A percentile compares a stretch with the other conserved stretches of the same genome.
Evolutionary conservation across 148 eudicot species (phyloP).

Genomic region (Rhododendron griersonianum): DNA sequence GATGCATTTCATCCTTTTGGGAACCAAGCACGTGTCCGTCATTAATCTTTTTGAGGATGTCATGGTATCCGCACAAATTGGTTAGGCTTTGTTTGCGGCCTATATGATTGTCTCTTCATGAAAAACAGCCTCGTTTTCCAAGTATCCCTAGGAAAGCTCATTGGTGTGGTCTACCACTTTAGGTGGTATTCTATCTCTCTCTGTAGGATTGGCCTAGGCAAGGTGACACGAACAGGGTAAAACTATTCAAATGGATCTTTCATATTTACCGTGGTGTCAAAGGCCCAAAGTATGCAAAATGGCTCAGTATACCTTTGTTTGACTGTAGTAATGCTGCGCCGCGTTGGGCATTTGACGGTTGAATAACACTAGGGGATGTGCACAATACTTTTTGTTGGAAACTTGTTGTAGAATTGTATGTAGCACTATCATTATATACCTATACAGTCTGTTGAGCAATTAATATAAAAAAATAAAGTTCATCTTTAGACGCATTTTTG

Average conservation of each 20-base stretch:
- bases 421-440: background rate
- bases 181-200: background rate
- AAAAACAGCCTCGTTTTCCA: no score
- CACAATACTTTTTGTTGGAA: background rate
- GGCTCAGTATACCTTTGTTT: background rate
- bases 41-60: background rate
- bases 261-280: background rate
- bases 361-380: background rate
- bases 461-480: background rate
- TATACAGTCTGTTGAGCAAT: background rate
- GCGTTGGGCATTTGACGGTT: background rate
- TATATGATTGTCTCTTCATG: background rate
- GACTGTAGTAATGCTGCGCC: background rate
- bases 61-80: no score
- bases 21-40: background rate
- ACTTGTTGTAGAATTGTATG: background rate
- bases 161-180: background rate
- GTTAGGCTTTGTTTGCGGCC: no score
- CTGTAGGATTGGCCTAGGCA: background rate
- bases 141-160: background rate
- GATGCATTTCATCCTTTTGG: no score
- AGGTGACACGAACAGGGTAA: background rate
- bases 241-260: background rate
- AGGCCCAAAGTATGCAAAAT: background rate
- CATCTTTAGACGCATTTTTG: background rate